Evolutionary conservation across 768 basidiomycete species (phyloP), one percentile per base, ranked within the genome.

Genomic region (Macrolepiota albuminosa): DNA sequence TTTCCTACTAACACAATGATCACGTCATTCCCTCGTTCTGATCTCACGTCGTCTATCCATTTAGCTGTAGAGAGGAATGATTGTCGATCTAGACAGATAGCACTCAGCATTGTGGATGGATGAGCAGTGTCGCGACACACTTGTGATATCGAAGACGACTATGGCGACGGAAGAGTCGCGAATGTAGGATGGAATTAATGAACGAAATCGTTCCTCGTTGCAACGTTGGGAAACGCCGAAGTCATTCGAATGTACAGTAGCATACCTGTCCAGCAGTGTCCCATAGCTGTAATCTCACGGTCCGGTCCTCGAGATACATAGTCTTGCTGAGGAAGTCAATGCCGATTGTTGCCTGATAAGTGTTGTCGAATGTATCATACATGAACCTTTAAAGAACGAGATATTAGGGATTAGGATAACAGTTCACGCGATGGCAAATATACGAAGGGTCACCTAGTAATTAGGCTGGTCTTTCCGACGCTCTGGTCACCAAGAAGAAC

Each of bases 351-450:
- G 94, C 94, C 72, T 94, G 93, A 73, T 99, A 99, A 47, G 96
- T 98, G 74, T 98, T 98, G 81, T 99, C 97, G 74, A 99, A 99
- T 0, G 97, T 98, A 76, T 99, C 97, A 73, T 99, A 99, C 97
- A 98, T 95, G 72, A 92, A 91, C 76, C 93, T 95, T 58, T 8
- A 36, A 31, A 47, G 50, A 47, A 37, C 24, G 29, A 29, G 29
- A 29, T 29, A 29, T 4, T 29, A 43, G n/a, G 33, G 59, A 62
- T 61, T 61, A 48, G 59, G 52, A 43, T 31, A 46, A 52, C 31
- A 10, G 26, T 31, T 33, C 21, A 43, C 42, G n/a, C 49, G 47
- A 61, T 52, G 51, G 57, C 53, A 61, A 62, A 56, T 37, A n/a
- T 21, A 21, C 45, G 34, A 58, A 62, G 40, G 71, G 79, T 69